These are phyloP conservation scores for Macrolepiota dolichaula DNA, from an alignment of 768 basidiomycete genomes.

Conservation along the genomic window DNA sequence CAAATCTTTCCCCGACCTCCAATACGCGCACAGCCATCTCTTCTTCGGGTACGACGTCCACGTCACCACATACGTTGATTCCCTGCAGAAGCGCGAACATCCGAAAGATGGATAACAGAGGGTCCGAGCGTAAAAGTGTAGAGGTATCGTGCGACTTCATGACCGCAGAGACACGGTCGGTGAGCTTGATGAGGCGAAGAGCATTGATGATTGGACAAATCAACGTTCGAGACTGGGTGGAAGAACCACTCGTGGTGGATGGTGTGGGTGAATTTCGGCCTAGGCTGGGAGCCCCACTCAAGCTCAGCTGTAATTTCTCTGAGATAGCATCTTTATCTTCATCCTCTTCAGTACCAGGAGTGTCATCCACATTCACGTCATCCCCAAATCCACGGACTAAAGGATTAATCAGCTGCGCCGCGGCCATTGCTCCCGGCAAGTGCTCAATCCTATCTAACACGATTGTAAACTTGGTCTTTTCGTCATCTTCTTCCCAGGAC, in stretches of 20 bases:
- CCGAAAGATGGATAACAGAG: conserved; percentile 67
- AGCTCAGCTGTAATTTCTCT: not conserved
- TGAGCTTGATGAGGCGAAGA: conserved; percentile 81
- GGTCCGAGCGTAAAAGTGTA: conserved; percentile 66
- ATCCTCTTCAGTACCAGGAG: not conserved
- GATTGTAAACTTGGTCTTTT: conserved; percentile 70
- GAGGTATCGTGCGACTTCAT: conserved; percentile 78
- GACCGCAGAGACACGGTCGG: conserved; percentile 84
- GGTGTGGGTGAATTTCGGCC: not conserved
- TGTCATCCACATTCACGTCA: not conserved
- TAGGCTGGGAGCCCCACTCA: not conserved
- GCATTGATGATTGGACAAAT: conserved; percentile 48
- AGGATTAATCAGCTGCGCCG: conserved; percentile 76
- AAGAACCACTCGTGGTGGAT: not conserved
- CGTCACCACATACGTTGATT: conserved; percentile 56
- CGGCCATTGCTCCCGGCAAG: conserved; percentile 83
- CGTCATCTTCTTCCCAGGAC: conserved; percentile 10
- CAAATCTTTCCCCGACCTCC: conserved; percentile 57
- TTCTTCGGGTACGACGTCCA: conserved; percentile 76
- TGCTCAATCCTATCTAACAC: conserved; percentile 91
- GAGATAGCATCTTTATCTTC: not conserved
- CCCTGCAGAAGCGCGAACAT: conserved; percentile 75
- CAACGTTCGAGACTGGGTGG: not conserved
- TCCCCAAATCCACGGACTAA: conserved; percentile 12
- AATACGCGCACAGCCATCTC: conserved; percentile 69